Base-by-base conservation (phyloP, 163 green algal species). In the Scenedesmus sp. region DNA sequence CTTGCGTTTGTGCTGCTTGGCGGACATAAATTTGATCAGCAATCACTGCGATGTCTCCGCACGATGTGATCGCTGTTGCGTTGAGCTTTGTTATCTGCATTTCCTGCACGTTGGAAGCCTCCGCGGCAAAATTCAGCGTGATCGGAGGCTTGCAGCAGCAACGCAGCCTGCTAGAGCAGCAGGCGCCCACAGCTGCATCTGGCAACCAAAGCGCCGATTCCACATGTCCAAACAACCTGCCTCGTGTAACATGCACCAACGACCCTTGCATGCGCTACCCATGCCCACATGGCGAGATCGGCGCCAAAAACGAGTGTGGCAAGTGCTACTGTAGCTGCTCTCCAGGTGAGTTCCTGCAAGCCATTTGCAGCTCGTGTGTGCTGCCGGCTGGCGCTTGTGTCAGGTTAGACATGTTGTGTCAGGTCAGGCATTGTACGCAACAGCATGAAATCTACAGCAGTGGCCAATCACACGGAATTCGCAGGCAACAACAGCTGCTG, bases 281-380 rank as follows among this genome's bases (percentile, higher is more conserved):
- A 35, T 84, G 78, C 78, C 42, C 78, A 5, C 16, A 37, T 35
- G 78, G 78, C 78, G 16, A 33, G 24, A 51, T 42, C 2, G 78
- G 42, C 40, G 20, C 6, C 1, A 16, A 59, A 16, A 30, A 84
- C 18, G 35, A 51, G 24, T 84, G 78, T 51, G 78, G 78, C 78
- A 56, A 53, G 40, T 84, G 78, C 78, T 56, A 16, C 78, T 84
- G 78, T 22, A 35, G 24, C n/a, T 84, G 78, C 78, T 53, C 42
- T 26, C 78, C 9, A 13, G 40, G 78, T 82, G 37, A 13, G 73
- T 44, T 76, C 65, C 65, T 76, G 65, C 65, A 76, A 76, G 65
- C 65, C 15, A 18, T 40, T 2, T 18, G 15, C 30, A 76, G 22
- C 2, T 7, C 56, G 1, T 70, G 56, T 3, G 4, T 33, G 15